These are phyloP conservation scores for Verticillium nonalfalfae DNA, from an alignment of 2,329 filamentous ascomycete species.

Conservation along the genomic window DNA sequence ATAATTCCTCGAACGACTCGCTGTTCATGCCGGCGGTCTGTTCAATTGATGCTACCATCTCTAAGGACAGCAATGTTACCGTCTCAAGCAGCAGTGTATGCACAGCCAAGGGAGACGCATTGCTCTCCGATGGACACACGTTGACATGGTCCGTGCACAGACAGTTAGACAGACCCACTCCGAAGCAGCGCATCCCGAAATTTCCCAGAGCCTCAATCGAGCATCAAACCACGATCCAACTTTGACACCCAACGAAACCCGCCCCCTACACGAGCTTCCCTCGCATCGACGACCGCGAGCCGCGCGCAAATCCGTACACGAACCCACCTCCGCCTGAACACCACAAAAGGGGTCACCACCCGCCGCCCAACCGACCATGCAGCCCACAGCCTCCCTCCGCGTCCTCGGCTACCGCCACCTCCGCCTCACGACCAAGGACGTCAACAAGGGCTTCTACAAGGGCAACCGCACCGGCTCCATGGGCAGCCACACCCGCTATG, in stretches of 20 bases:
- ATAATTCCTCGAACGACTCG: too few species aligned
- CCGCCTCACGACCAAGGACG: constrained; percentile 84
- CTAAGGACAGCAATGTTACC: too few species aligned
- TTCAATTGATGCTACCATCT: too few species aligned
- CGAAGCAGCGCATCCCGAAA: constrained; percentile 10
- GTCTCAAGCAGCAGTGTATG: too few species aligned
- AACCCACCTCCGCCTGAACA: background rate
- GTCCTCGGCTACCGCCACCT: constrained; percentile 66
- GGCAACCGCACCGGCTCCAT: constrained; percentile 84
- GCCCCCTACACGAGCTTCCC: background rate
- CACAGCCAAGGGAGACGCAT: too few species aligned
- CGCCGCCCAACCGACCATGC: constrained; percentile 36
- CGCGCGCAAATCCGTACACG: background rate
- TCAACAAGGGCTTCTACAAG: constrained; percentile 95
- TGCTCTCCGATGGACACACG: too few species aligned
- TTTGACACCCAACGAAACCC: background rate
- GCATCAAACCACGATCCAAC: background rate
- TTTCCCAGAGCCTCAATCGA: constrained; percentile 3
- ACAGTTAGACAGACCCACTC: background rate
- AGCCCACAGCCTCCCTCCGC: constrained; percentile 61
- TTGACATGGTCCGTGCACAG: background rate
- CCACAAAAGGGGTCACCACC: background rate
- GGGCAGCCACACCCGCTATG: constrained; percentile 77
- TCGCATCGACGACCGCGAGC: background rate
- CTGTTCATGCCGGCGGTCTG: too few species aligned